These are phyloP conservation scores for Cercospora beticola DNA, from an alignment of 2,329 filamentous ascomycete genomes.

Conservation along the genomic window DNA sequence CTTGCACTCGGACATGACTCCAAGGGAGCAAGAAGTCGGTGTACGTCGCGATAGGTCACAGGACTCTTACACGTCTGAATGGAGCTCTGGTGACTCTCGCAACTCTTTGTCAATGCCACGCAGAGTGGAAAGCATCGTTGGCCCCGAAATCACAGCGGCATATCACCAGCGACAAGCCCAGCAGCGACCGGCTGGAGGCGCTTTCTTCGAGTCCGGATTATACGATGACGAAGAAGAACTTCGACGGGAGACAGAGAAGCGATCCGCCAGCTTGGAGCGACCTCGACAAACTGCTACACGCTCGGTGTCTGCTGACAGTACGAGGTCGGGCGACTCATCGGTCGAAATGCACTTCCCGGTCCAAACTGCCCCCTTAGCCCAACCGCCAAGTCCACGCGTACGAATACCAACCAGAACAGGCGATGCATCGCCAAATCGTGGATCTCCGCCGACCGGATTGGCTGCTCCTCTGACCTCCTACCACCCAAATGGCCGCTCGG, in stretches of 20 bases:
- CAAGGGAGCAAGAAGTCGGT: slow-evolving; percentile 38
- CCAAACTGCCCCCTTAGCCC: neutral
- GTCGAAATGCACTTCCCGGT: slow-evolving; percentile 24
- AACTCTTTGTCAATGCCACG: slow-evolving; percentile 65
- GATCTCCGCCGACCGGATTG: neutral
- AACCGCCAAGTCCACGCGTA: slow-evolving; percentile 4
- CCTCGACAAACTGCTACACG: neutral
- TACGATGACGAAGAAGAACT: slow-evolving; percentile 4
- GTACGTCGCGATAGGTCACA: slow-evolving; percentile 30
- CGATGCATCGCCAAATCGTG: slow-evolving; percentile 7
- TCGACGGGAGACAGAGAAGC: slow-evolving; percentile 1
- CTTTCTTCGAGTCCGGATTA: slow-evolving; percentile 41
- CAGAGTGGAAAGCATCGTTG: slow-evolving; percentile 72
- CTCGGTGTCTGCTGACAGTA: slow-evolving; percentile 18
- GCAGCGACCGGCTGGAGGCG: slow-evolving; percentile 48
- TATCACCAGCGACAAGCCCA: slow-evolving; percentile 65
- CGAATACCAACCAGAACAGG: slow-evolving; percentile 11
- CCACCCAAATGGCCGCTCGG: slow-evolving; percentile 13
- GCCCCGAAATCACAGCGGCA: slow-evolving; percentile 70
- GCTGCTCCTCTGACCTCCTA: slow-evolving; percentile 14
- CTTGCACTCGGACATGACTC: slow-evolving; percentile 53
- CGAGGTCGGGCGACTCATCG: slow-evolving; percentile 18
- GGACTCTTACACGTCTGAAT: slow-evolving; percentile 64
- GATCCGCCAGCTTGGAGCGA: slow-evolving; percentile 4
- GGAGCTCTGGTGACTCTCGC: slow-evolving; percentile 51